Percentiles rank a stretch among this genome's conserved stretches.
Conservation (phyloP, 1,139 yeast genomes). For the Candida buenavistaensis region DNA sequence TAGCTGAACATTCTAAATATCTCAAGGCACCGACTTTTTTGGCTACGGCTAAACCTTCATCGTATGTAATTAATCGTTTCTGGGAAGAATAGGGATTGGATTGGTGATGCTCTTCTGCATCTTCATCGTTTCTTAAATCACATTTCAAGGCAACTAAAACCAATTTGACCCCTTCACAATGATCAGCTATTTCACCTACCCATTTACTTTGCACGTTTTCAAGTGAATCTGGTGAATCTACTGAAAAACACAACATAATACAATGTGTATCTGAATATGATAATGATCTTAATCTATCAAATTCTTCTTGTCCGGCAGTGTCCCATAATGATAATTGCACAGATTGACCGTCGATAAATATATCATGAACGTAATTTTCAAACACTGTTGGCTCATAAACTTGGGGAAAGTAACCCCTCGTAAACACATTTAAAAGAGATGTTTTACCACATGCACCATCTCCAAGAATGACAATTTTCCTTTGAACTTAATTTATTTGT, state of each 20-base stretch:
- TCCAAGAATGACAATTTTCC: slow-evolving; percentile 93
- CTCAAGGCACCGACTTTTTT: slow-evolving; percentile 80
- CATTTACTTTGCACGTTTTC: slow-evolving; percentile 93
- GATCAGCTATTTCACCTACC: slow-evolving; percentile 96
- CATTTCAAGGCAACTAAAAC: slow-evolving; percentile 94
- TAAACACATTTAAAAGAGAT: slow-evolving; percentile 80
- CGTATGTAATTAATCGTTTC: slow-evolving; percentile 53
- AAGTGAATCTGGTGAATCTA: slow-evolving; percentile 90
- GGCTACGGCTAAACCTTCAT: slow-evolving; percentile 58
- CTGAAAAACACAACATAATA: slow-evolving; percentile 92
- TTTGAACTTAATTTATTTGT: slow-evolving; percentile 47
- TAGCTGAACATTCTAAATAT: slow-evolving; percentile 90
- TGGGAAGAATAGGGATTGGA: slow-evolving; percentile 41
- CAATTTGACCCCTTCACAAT: slow-evolving; percentile 93
- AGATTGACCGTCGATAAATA: slow-evolving; percentile 91
- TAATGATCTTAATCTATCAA: slow-evolving; percentile 46
- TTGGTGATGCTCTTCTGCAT: slow-evolving; percentile 24
- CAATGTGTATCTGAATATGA: slow-evolving; percentile 96
- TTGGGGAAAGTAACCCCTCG: slow-evolving; percentile 97
- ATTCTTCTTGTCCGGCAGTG: slow-evolving; percentile 99
- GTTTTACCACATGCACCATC: slow-evolving; percentile 82
- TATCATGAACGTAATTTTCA: slow-evolving; percentile 96
- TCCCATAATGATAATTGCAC: slow-evolving; percentile 95
- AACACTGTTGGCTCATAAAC: slow-evolving; percentile 98
- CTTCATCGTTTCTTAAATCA: slow-evolving; percentile 67